Evolutionary conservation across 345 rosid genomes (phyloP).

Genomic region (Ceriops decandra): DNA sequence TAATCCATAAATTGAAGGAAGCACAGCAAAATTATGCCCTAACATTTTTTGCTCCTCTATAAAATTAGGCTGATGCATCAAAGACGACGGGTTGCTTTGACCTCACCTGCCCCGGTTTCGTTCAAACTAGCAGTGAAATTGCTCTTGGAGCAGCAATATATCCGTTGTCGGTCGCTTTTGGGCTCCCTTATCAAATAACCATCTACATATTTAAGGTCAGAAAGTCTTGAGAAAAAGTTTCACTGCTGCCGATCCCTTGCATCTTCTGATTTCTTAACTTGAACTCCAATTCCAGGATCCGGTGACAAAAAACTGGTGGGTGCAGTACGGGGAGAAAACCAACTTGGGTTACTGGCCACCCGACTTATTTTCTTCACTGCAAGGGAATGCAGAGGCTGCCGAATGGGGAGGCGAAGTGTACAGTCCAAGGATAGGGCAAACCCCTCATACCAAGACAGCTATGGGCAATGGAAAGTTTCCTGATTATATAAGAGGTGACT

Average conservation of each 20-base stretch:
- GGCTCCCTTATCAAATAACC: conserved; percentile 48
- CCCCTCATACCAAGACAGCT: conserved; percentile 46
- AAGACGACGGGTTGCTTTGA: conserved; percentile 58
- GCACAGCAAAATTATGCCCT: too few species aligned
- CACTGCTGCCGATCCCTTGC: not conserved
- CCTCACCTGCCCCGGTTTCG: conserved; percentile 56
- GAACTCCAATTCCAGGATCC: conserved; percentile 30
- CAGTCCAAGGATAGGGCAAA: conserved; percentile 38
- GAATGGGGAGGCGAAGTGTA: conserved; percentile 69
- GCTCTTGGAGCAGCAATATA: conserved; percentile 56
- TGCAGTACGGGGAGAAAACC: conserved; percentile 43
- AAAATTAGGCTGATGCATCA: conserved; percentile 38
- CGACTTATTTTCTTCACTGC: conserved; percentile 28
- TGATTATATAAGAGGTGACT: conserved; percentile 20
- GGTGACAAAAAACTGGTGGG: conserved; percentile 47
- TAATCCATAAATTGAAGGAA: not conserved
- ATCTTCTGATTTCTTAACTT: not conserved
- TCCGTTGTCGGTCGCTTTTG: conserved; percentile 36
- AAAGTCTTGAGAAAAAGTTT: not conserved
- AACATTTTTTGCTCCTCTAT: not conserved
- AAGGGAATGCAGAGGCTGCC: conserved; percentile 31
- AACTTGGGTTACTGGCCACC: conserved; percentile 58
- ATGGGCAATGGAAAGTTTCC: conserved; percentile 58
- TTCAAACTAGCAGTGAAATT: conserved; percentile 50
- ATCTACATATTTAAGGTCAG: conserved; percentile 44